phyloP scores from a whole-genome alignment of 2,329 filamentous ascomycete species.

The Passalora sequoiae region DNA sequence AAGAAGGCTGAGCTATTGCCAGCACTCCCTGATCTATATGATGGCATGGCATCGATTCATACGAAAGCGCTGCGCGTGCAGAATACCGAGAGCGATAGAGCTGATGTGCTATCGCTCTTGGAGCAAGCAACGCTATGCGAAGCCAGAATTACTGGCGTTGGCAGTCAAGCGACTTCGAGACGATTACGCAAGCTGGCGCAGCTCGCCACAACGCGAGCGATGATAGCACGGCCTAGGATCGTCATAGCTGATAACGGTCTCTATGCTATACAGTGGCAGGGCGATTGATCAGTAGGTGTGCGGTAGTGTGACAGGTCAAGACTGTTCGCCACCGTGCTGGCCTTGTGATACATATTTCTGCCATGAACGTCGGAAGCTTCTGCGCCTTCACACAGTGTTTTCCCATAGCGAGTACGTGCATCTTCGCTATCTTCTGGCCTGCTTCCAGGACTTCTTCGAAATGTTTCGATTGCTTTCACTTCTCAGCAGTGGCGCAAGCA shows the following conservation, averaged over 20 bases:
- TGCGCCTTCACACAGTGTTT: no score
- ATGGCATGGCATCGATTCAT: slow-evolving; percentile 18
- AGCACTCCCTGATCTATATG: slow-evolving; percentile 19
- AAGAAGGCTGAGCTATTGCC: slow-evolving; percentile 12
- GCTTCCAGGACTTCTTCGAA: no score
- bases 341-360: no score
- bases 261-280: neutral
- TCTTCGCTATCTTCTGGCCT: no score
- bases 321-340: no score
- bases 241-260: neutral
- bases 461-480: no score
- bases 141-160: slow-evolving; percentile 18
- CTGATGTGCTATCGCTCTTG: slow-evolving; percentile 10
- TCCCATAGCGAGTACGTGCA: no score
- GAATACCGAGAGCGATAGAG: slow-evolving; percentile 11
- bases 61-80: slow-evolving; percentile 14
- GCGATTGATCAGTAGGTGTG: no score
- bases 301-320: no score
- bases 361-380: no score
- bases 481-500: no score
- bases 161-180: slow-evolving; percentile 16
- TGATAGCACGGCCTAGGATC: neutral
- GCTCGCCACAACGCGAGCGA: slow-evolving; percentile 10
- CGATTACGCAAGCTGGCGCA: slow-evolving; percentile 17
- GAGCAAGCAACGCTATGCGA: slow-evolving; percentile 16